Conservation (phyloP, 257 asterid species). For the Gynochthodes officinalis region DNA sequence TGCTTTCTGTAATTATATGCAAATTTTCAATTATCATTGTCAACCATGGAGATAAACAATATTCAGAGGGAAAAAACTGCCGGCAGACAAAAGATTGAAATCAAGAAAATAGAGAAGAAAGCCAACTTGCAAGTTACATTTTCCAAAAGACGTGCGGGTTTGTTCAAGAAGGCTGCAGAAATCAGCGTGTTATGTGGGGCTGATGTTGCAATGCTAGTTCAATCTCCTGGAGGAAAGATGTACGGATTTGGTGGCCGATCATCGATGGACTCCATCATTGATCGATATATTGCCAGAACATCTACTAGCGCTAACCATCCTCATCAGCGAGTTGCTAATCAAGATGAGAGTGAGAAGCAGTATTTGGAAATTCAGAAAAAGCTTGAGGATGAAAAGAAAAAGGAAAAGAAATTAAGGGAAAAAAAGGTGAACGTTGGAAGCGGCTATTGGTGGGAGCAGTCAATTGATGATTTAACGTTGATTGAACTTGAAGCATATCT, state of each 20-base stretch:
- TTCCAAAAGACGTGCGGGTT: background rate
- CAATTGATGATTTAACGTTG: background rate
- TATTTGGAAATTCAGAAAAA: background rate
- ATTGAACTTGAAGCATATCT: background rate
- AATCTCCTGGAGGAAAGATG: background rate
- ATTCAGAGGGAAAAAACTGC: background rate
- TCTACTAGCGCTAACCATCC: background rate
- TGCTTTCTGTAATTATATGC: background rate
- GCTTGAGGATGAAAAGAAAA: background rate
- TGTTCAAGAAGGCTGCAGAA: slow-evolving; percentile 6
- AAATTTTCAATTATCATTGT: background rate
- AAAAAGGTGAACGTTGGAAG: background rate
- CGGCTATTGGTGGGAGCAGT: background rate
- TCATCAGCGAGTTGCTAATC: background rate
- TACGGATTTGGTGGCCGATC: background rate
- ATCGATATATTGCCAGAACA: background rate
- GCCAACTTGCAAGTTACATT: background rate
- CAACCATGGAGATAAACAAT: background rate
- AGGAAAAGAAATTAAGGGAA: background rate
- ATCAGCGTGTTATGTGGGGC: background rate
- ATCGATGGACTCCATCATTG: background rate
- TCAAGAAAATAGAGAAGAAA: slow-evolving; percentile 1
- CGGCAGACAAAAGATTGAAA: background rate
- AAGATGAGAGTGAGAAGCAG: background rate
- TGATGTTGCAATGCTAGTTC: background rate